A percentile compares a stretch with the other conserved stretches of the same genome.
phyloP scores from a whole-genome alignment of 495 filamentous ascomycete genomes.

The Penicillium bovifimosum region DNA sequence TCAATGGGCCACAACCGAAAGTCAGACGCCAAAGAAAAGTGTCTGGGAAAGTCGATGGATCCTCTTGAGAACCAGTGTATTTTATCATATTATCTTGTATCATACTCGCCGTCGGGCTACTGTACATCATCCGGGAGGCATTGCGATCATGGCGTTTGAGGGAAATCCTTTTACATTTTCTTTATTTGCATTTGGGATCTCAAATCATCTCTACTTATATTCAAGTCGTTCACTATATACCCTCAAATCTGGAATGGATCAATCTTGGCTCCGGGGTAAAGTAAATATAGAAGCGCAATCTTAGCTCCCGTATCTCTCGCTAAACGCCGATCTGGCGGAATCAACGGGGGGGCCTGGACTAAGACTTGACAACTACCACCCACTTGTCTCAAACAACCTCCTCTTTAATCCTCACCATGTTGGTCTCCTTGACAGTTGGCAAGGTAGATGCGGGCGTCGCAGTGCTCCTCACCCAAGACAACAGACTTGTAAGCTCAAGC shows the following conservation, averaged over 20 bases:
- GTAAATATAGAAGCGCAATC: conserved; percentile 16
- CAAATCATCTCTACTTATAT: not conserved
- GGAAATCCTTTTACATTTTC: not conserved
- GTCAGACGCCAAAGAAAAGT: not conserved
- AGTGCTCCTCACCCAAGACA: conserved; percentile 93
- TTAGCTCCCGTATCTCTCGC: conserved; percentile 24
- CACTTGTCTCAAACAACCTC: not conserved
- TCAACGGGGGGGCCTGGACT: conserved; percentile 9
- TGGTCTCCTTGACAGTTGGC: conserved; percentile 96
- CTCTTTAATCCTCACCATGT: conserved; percentile 51
- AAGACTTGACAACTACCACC: conserved; percentile 13
- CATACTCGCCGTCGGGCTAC: conserved; percentile 5
- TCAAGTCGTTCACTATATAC: not conserved
- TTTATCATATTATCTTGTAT: conserved; percentile 10
- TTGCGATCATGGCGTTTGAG: conserved; percentile 15
- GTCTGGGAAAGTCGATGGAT: not conserved
- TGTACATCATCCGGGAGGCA: conserved; percentile 14
- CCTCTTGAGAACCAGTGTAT: not conserved
- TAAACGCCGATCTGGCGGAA: conserved; percentile 34
- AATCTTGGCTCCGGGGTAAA: not conserved
- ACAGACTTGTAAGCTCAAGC: conserved; percentile 70
- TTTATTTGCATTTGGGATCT: conserved; percentile 1
- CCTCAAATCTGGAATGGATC: not conserved
- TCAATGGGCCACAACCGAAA: not conserved
- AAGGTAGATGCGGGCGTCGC: conserved; percentile 99